Evolutionary conservation across 2,329 filamentous ascomycete species (phyloP).

Genomic region (Phyllosticta paracitricarpa): DNA sequence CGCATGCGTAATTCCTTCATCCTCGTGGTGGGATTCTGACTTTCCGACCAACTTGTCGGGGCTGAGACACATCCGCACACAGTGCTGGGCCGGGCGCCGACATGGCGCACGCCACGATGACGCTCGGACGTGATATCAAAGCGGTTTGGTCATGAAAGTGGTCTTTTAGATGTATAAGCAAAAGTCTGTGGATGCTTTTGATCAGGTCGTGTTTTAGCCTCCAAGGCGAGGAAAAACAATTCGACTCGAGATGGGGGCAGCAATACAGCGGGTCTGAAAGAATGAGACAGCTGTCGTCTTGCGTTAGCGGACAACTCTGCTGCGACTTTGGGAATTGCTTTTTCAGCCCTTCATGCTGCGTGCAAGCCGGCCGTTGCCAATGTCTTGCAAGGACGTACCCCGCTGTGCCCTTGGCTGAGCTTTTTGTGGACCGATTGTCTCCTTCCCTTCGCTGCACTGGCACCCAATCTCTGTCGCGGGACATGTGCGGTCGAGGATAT

Average conservation of each 20-base stretch:
- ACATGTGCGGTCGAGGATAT: background rate
- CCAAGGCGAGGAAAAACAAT: background rate
- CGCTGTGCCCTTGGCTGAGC: background rate
- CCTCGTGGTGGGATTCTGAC: background rate
- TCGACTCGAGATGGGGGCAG: background rate
- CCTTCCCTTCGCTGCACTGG: constrained; percentile 3
- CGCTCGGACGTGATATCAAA: constrained; percentile 1
- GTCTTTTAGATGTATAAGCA: background rate
- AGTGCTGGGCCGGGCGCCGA: background rate
- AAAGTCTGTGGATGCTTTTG: background rate
- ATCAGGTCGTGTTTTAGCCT: constrained; percentile 1
- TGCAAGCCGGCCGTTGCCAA: constrained; percentile 5
- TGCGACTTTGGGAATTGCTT: background rate
- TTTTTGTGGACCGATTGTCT: background rate
- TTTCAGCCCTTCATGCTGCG: background rate
- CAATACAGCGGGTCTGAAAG: background rate
- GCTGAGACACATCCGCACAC: constrained; percentile 8
- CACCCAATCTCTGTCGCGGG: constrained; percentile 5
- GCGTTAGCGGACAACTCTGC: background rate
- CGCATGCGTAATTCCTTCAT: background rate
- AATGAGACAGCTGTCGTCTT: background rate
- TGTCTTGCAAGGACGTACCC: background rate
- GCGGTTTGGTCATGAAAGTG: background rate
- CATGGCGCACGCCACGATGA: constrained; percentile 5
- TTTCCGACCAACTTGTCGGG: background rate